Percentiles rank a stretch among this genome's conserved stretches.
Conservation (phyloP, 495 filamentous ascomycete species). For the Annulohypoxylon nitens region DNA sequence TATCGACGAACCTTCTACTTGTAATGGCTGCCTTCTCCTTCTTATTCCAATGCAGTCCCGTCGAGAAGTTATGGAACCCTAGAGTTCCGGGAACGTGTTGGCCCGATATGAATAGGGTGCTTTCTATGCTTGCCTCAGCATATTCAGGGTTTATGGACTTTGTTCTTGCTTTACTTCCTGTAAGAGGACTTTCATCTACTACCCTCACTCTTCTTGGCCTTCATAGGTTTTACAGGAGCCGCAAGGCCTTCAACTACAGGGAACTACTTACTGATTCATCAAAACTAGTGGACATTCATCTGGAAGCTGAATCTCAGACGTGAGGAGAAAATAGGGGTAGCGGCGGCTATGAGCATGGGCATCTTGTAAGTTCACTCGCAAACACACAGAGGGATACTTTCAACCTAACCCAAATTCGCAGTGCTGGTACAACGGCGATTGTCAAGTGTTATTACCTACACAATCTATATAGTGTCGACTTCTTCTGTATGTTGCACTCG, state of each 20-base stretch:
- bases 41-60: constrained; percentile 49
- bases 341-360: constrained; percentile 45
- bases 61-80: constrained; percentile 44
- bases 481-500: constrained; percentile 30
- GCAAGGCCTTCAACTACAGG: neutral
- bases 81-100: constrained; percentile 35
- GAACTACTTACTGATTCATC: neutral
- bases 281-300: constrained; percentile 36
- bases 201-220: neutral
- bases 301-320: constrained; percentile 33
- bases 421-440: constrained; percentile 23
- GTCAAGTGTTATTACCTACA: constrained; percentile 22
- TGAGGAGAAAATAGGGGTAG: constrained; percentile 43
- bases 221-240: neutral
- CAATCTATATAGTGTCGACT: constrained; percentile 20
- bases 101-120: constrained; percentile 25
- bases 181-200: constrained; percentile 4
- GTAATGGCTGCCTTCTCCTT: constrained; percentile 39
- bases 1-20: constrained; percentile 46
- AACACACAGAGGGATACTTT: neutral
- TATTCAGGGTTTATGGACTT: constrained; percentile 43
- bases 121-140: constrained; percentile 27
- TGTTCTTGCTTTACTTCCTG: constrained; percentile 36
- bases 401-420: neutral
- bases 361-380: constrained; percentile 24